Base-by-base conservation (phyloP, 108 stramenopile species). In the Skeletonema tropicum region DNA sequence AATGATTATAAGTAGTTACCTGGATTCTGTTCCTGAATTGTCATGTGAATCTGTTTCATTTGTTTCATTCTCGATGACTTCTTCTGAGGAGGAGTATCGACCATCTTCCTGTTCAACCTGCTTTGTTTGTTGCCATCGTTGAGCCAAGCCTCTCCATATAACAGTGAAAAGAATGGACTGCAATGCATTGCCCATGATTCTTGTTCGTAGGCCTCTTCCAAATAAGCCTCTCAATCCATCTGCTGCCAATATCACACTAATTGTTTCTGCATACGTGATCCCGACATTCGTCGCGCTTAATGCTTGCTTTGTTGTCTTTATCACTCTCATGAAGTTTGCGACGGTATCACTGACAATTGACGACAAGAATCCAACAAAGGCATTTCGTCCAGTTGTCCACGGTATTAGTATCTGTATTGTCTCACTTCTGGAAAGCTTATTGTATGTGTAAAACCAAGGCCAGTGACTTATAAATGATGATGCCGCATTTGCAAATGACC, bases 181-280 rank as follows among this genome's bases (percentile, higher is more conserved):
- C 14, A 96, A 45, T 5, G 90, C 91, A 61, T 96, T 96, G n/a
- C 86, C 91, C 65, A 91, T 45, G 23, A 96, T 88, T 33, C 94
- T 80, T 4, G 92, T 93, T 31, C 80, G 77, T 17, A 93, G 73
- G 0, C 92, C 92, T 57, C 95, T 66, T 6, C 92, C 90, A 64
- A 96, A 96, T 13, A 96, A 72, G 17, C 95, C 95, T 65, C 55
- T 86, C 92, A 91, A 94, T 6, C 95, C 95, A 75, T 94, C 95
- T 8, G 79, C 89, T 5, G 92, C 92, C 52, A 96, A 38, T 52
- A 96, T 89, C 73, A 93, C 85, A 2, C 75, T 64, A 10, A 96
- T 84, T 5, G 86, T 86, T 64, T 92, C 92, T 4, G 57, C 62
- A 70, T 96, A 96, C 11, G 80, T 73, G 12, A 87, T 70, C 12